Evolutionary conservation across 2,329 filamentous ascomycete genomes (phyloP).

Genomic region (Cladosporium sp.): DNA sequence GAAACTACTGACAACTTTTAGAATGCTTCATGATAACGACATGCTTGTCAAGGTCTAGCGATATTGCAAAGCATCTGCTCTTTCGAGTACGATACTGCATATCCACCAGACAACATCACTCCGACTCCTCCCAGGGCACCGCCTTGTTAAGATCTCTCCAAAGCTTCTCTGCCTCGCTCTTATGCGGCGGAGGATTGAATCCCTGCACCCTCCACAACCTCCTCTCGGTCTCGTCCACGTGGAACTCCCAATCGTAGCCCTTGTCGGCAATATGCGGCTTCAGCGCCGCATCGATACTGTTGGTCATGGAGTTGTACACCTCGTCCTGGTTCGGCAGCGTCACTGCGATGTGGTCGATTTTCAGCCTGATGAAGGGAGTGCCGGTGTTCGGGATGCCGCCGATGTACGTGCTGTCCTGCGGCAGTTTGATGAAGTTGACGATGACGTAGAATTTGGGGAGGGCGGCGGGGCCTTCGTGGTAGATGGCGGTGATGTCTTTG

Average conservation of each 20-base stretch:
- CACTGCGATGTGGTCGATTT: slow-evolving; percentile 38
- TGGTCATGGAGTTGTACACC: slow-evolving; percentile 25
- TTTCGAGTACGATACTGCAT: not conserved
- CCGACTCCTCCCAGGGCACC: slow-evolving; percentile 21
- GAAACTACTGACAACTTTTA: no score
- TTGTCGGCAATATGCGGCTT: slow-evolving; percentile 44
- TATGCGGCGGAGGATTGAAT: slow-evolving; percentile 39
- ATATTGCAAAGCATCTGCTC: no score
- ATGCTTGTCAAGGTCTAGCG: no score
- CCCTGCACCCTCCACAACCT: slow-evolving; percentile 49
- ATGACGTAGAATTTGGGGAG: slow-evolving; percentile 50
- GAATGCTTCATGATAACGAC: no score
- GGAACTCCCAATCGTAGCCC: slow-evolving; percentile 49
- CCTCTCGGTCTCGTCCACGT: slow-evolving; percentile 45
- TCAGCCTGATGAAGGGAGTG: slow-evolving; percentile 41
- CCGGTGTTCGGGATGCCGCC: slow-evolving; percentile 30
- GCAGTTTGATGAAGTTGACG: slow-evolving; percentile 41
- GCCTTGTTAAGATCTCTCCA: slow-evolving; percentile 36
- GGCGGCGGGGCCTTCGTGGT: slow-evolving; percentile 28
- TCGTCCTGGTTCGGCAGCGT: slow-evolving; percentile 24
- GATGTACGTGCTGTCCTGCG: slow-evolving; percentile 33
- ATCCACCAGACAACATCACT: slow-evolving; percentile 7
- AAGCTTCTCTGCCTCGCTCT: slow-evolving; percentile 39
- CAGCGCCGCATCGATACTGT: slow-evolving; percentile 37
- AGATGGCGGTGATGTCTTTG: slow-evolving; percentile 44